phyloP scores from a whole-genome alignment of 495 filamentous ascomycete species.

The Hypoxylon intermedium region DNA sequence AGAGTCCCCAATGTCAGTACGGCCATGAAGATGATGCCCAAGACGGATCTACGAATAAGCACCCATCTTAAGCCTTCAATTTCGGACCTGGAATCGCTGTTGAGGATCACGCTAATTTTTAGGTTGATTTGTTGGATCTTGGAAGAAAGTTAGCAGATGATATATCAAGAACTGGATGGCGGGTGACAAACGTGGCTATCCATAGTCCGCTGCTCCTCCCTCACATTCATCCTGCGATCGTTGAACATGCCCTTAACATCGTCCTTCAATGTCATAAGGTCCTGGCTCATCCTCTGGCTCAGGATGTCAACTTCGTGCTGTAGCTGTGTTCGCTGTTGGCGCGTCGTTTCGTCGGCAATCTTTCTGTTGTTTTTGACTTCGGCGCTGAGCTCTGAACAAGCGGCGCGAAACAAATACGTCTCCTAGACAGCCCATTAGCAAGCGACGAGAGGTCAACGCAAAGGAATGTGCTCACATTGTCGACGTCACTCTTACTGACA shows the following conservation, averaged over 20 bases:
- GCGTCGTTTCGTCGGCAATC: slow-evolving; percentile 70
- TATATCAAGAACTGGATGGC: neutral
- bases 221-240: slow-evolving; percentile 89
- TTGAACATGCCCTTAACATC: slow-evolving; percentile 95
- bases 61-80: slow-evolving; percentile 93
- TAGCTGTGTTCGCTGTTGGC: slow-evolving; percentile 80
- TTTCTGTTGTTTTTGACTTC: slow-evolving; percentile 71
- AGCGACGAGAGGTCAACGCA: neutral
- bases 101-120: slow-evolving; percentile 86
- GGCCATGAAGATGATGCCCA: slow-evolving; percentile 73
- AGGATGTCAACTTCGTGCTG: slow-evolving; percentile 95
- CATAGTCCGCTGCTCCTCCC: slow-evolving; percentile 81
- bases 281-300: slow-evolving; percentile 80
- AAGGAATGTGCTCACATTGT: slow-evolving; percentile 41
- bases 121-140: slow-evolving; percentile 92
- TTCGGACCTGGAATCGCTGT: slow-evolving; percentile 85
- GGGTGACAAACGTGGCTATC: slow-evolving; percentile 67
- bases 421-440: slow-evolving; percentile 55
- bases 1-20: slow-evolving; percentile 56
- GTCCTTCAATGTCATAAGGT: slow-evolving; percentile 80
- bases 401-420: slow-evolving; percentile 90
- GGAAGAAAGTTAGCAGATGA: slow-evolving; percentile 36
- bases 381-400: slow-evolving; percentile 88
- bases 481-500: slow-evolving; percentile 59
- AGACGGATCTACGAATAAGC: slow-evolving; percentile 81